Evolutionary conservation across 116 monocot genomes (phyloP).

Genomic region (Posidonia oceanica): DNA sequence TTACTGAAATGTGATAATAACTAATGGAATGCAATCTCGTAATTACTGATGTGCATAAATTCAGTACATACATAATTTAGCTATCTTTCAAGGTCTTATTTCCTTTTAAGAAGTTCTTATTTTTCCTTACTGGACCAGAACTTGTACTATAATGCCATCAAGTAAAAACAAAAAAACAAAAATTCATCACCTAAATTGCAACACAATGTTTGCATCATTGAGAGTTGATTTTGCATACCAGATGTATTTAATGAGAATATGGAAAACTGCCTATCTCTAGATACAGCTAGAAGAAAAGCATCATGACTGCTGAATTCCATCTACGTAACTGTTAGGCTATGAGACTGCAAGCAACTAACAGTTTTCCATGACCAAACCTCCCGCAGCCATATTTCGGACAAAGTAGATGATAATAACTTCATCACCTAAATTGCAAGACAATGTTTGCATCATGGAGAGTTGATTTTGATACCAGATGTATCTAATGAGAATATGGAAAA

Average conservation of each 20-base stretch:
- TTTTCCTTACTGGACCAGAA: too few species aligned
- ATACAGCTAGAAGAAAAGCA: slow-evolving; percentile 65
- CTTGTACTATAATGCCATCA: too few species aligned
- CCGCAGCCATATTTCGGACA: slow-evolving; percentile 91
- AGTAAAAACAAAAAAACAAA: too few species aligned
- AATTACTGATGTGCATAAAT: too few species aligned
- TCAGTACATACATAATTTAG: too few species aligned
- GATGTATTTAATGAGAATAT: slow-evolving; percentile 54
- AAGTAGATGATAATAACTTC: slow-evolving; percentile 34
- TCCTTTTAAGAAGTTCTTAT: too few species aligned
- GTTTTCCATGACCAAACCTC: slow-evolving; percentile 94
- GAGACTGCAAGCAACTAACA: slow-evolving; percentile 76
- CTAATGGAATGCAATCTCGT: too few species aligned
- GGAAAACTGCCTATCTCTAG: slow-evolving; percentile 87
- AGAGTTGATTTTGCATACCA: slow-evolving; percentile 16
- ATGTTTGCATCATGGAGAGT: not conserved
- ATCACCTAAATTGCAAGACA: too few species aligned
- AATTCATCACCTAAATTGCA: too few species aligned
- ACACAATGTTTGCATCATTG: not conserved
- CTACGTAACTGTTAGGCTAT: slow-evolving; percentile 82
- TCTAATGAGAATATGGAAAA: slow-evolving; percentile 68
- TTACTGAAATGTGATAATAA: too few species aligned
- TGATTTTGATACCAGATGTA: slow-evolving; percentile 27
- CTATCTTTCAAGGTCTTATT: too few species aligned
- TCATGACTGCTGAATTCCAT: slow-evolving; percentile 91